Evolutionary conservation across 1,284 basidiomycete species (phyloP), one percentile per base, ranked within the genome.

Genomic region (Trichosporon sp.): DNA sequence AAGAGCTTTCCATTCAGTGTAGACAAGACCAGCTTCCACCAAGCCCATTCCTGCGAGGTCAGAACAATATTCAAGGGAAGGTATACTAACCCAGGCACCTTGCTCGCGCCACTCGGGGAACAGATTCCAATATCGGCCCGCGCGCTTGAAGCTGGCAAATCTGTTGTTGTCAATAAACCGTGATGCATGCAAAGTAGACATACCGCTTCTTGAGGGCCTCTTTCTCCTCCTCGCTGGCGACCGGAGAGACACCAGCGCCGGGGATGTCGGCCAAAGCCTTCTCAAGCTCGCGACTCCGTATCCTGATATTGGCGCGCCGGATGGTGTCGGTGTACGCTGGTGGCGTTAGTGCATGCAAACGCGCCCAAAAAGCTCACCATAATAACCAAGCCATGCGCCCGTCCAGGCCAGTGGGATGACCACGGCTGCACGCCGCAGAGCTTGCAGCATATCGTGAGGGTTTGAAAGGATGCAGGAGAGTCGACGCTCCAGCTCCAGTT

Each of bases 101-200:
- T 83, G 82, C 66, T 83, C 83, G 63, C 82, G 73, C 82, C 82
- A 84, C 65, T 83, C 82, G 10, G 77, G 75, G 57, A 82, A 80
- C 2, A 82, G 80, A 67, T 83, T 83, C 70, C 77, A 78, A 65
- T 74, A 78, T 36, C 77, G 62, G 23, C 77, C 77, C 6, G 76
- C 76, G 59, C 73, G 78, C 63, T 71, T 70, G 40, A 77, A 61
- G 60, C 73, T 75, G 27, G 72, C 61, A 64, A 74, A 78, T 10
- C 76, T 79, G 66, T 14, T n/a, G 6, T n/a, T 34, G 49, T 58
- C 44, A 58, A n/a, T n/a, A n/a, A n/a, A 54, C 8, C 27, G 9
- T 31, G n/a, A n/a, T 13, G 14, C 29, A 59, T 21, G 2, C 32
- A 32, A 2, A 9, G 14, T 4, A 13, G 3, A 68, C 74, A 60